phyloP scores from a whole-genome alignment of 345 rosid species.

The Gossypium herbaceum region DNA sequence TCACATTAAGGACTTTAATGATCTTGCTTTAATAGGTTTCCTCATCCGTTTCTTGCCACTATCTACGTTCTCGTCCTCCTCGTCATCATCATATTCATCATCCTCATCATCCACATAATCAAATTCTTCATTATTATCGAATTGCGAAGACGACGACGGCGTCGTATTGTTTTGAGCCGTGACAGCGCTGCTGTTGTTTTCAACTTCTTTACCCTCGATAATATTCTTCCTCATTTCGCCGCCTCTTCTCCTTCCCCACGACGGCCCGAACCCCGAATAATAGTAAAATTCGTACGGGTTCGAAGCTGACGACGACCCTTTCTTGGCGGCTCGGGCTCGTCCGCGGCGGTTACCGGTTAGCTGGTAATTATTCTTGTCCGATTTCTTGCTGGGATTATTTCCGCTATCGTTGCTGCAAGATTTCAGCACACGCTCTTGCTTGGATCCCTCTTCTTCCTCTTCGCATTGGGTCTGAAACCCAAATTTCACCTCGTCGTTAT shows the following conservation, averaged over 20 bases:
- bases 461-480: conserved; percentile 14
- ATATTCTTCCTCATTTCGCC: neutral
- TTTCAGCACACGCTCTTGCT: conserved; percentile 28
- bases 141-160: conserved; percentile 23
- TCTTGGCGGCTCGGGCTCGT: conserved; percentile 38
- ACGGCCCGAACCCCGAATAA: conserved; percentile 93
- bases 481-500: conserved; percentile 18
- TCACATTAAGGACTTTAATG: conserved; percentile 91
- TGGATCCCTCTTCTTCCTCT: conserved; percentile 23
- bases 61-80: conserved; percentile 24
- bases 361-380: neutral
- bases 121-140: conserved; percentile 27
- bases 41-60: conserved; percentile 54
- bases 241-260: conserved; percentile 68
- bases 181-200: conserved; percentile 1
- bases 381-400: conserved; percentile 5
- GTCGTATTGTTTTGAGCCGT: conserved; percentile 19
- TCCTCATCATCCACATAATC: conserved; percentile 38
- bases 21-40: conserved; percentile 82
- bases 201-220: conserved; percentile 5
- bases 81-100: conserved; percentile 19
- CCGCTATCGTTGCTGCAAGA: conserved; percentile 19
- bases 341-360: conserved; percentile 29
- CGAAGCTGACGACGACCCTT: conserved; percentile 28
- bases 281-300: conserved; percentile 79